These are phyloP conservation scores for Penicillium argentinense DNA, from an alignment of 495 filamentous ascomycete genomes.

Conservation along the genomic window DNA sequence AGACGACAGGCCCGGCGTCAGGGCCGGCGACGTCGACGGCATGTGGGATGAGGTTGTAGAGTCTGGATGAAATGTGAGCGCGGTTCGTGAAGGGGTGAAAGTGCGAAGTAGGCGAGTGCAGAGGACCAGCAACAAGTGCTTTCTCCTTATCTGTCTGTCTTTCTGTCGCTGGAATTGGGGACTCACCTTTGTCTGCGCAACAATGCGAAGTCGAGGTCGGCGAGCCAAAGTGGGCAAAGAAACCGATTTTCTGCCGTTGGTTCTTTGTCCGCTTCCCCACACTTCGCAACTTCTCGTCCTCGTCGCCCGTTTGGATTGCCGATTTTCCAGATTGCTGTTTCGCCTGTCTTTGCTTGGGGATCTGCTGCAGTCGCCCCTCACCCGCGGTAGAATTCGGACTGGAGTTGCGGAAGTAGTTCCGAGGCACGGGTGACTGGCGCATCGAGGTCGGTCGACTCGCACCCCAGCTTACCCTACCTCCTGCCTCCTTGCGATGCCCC, in stretches of 20 bases:
- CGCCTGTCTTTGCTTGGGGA: neutral
- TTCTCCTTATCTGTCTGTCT: too few species aligned
- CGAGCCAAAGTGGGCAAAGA: slow-evolving; percentile 23
- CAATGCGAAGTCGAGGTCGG: neutral
- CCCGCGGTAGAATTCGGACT: slow-evolving; percentile 15
- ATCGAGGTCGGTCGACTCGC: slow-evolving; percentile 39
- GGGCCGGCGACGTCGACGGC: slow-evolving; percentile 46
- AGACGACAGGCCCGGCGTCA: slow-evolving; percentile 69
- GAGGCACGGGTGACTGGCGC: slow-evolving; percentile 48
- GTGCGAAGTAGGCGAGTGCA: too few species aligned
- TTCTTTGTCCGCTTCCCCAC: slow-evolving; percentile 34
- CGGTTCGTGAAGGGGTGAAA: too few species aligned
- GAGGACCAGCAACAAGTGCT: too few species aligned
- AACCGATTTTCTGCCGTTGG: slow-evolving; percentile 31
- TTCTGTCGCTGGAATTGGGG: too few species aligned
- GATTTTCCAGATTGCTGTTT: slow-evolving; percentile 2
- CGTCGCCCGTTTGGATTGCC: slow-evolving; percentile 7
- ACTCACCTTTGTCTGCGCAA: too few species aligned
- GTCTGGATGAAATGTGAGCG: neutral
- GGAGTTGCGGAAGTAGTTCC: slow-evolving; percentile 31
- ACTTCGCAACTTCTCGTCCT: slow-evolving; percentile 23
- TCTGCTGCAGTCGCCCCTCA: neutral
- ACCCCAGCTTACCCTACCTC: slow-evolving; percentile 11
- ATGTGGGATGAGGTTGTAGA: slow-evolving; percentile 36
- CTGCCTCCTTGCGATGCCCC: slow-evolving; percentile 18